Base-by-base conservation (phyloP, 2,329 filamentous ascomycete species). In the Exophiala viscosa region DNA sequence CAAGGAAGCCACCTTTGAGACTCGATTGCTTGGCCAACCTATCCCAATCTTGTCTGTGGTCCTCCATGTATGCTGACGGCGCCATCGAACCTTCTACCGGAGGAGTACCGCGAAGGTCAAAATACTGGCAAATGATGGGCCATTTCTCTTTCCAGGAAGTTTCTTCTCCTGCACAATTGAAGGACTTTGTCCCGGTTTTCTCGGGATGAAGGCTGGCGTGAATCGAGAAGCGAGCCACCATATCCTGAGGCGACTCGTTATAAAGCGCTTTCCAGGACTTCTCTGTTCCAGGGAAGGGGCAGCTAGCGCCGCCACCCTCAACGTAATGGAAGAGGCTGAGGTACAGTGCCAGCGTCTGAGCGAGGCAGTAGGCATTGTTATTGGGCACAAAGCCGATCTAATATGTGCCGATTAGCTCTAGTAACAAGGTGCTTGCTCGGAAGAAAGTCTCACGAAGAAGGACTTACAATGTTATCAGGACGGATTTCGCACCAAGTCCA, bases 401-500 rank as follows among this genome's bases (percentile, higher is more conserved):
- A 23, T 3, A 6, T 23, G 20, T 6, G 20, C 3, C 6, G 20
- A 23, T 23, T 6, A 23, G 20, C 20, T 23, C 20, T 6, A 23
- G 20, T 6, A 23, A 23, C 20, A 23, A n/a, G n/a, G n/a, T 23
- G 20, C 3, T 23, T 23, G 20, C 20, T 23, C 20, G 3, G 20
- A 23, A 23, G 20, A 23, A 23, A 23, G 20, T 23, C 20, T 6
- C 6, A 23, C 20, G 20, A 3, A 3, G 20, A 23, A 23, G 20
- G 20, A 23, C 20, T 23, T 23, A 23, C 20, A 6, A 68, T 64
- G 11, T 59, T 61, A 46, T 67, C 63, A 8, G 65, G 65, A 15
- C 65, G 66, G 20, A 72, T 66, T 49, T 70, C 69, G 2, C 64
- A 63, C 64, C 66, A 69, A 17, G 63, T 71, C 70, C 60, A 72